Evolutionary conservation across 805 yeast species (phyloP).

Genomic region (Kazachstania taianensis): DNA sequence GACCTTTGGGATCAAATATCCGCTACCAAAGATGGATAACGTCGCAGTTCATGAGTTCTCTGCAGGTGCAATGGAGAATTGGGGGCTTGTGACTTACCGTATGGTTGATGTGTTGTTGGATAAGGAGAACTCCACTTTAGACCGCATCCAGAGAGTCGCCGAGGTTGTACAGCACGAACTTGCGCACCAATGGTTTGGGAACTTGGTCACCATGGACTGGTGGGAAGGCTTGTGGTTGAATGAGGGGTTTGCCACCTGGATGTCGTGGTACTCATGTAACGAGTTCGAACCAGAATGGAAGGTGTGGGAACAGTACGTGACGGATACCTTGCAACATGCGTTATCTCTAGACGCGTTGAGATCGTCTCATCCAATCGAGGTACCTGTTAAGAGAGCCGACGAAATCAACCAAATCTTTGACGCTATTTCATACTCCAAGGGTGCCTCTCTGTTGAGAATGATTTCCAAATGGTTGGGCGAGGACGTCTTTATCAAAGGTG

Average conservation of each 20-base stretch:
- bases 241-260: conserved; percentile 87
- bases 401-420: conserved; percentile 80
- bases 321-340: conserved; percentile 22
- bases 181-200: conserved; percentile 90
- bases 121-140: conserved; percentile 37
- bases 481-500: conserved; percentile 62
- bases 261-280: conserved; percentile 45
- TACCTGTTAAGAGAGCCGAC: conserved; percentile 65
- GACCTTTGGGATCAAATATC: conserved; percentile 61
- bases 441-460: conserved; percentile 73
- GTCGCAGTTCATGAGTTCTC: conserved; percentile 64
- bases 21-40: conserved; percentile 72
- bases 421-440: conserved; percentile 70
- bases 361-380: conserved; percentile 74
- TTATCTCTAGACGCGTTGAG: conserved; percentile 46
- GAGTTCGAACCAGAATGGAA: conserved; percentile 74
- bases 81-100: conserved; percentile 71
- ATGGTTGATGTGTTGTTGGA: conserved; percentile 40
- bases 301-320: conserved; percentile 35
- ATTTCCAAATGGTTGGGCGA: conserved; percentile 60
- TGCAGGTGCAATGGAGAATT: conserved; percentile 88
- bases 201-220: conserved; percentile 85
- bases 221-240: conserved; percentile 89
- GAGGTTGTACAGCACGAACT: conserved; percentile 79
- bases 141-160: conserved; percentile 46